Conservation (phyloP, 1,284 basidiomycete genomes). For the Naganishia sp. region DNA sequence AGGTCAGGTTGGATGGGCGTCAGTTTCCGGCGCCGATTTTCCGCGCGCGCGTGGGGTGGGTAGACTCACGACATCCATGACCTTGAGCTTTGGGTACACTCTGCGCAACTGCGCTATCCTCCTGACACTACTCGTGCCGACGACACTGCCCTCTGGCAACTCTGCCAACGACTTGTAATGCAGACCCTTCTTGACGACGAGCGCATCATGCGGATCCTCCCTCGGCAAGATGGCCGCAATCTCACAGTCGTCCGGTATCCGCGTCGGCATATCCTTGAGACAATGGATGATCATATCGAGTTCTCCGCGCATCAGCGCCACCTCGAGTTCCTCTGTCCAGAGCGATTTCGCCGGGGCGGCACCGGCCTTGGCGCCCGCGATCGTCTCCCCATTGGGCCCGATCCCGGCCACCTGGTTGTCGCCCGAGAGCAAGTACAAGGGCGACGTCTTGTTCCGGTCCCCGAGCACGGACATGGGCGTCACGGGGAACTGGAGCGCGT, state of each 20-base stretch:
- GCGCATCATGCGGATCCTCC: constrained; percentile 84
- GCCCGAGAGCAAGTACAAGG: constrained; percentile 55
- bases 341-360: constrained; percentile 63
- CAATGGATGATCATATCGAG: constrained; percentile 94
- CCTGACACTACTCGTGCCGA: constrained; percentile 92
- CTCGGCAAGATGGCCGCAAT: constrained; percentile 83
- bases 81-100: constrained; percentile 74
- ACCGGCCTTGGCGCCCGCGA: constrained; percentile 2
- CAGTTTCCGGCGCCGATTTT: constrained; percentile 42
- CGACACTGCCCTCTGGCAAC: constrained; percentile 80
- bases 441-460: constrained; percentile 79
- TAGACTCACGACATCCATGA: constrained; percentile 80
- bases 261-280: constrained; percentile 92
- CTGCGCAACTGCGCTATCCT: constrained; percentile 87
- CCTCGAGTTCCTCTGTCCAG: constrained; percentile 95
- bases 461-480: constrained; percentile 87
- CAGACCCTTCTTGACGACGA: constrained; percentile 81
- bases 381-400: background rate
- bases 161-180: constrained; percentile 75
- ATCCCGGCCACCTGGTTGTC: constrained; percentile 22
- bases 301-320: constrained; percentile 66
- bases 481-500: constrained; percentile 62
- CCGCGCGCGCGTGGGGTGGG: no score
- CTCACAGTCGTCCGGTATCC: constrained; percentile 77
- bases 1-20: background rate